Conservation (phyloP, 495 filamentous ascomycete genomes). For the Talaromyces adpressus region DNA sequence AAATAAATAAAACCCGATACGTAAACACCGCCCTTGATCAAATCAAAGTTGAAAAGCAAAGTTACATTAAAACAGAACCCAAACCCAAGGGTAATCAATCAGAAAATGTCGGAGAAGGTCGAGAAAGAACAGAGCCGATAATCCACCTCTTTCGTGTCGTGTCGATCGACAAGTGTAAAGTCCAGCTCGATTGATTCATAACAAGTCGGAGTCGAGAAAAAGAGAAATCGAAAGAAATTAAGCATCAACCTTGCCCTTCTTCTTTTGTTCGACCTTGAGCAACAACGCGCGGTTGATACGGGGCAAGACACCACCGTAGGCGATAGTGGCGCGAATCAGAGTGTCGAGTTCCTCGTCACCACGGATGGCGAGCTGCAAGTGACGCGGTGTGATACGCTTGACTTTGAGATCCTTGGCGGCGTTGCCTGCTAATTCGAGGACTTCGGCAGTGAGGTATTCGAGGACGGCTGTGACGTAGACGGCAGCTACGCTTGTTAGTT, state of each 20-base stretch:
- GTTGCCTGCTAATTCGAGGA: slow-evolving; percentile 95
- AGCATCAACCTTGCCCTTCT: slow-evolving; percentile 70
- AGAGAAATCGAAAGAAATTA: slow-evolving; percentile 14
- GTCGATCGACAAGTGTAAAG: background rate
- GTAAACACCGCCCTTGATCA: background rate
- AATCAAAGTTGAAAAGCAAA: background rate
- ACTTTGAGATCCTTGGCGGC: slow-evolving; percentile 99
- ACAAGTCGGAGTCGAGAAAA: background rate
- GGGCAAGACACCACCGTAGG: slow-evolving; percentile 94
- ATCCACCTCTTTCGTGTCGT: background rate
- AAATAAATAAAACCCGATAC: background rate
- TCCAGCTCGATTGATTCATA: background rate
- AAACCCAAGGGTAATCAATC: background rate
- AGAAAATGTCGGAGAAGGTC: background rate
- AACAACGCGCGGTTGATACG: slow-evolving; percentile 98
- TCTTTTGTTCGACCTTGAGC: slow-evolving; percentile 99
- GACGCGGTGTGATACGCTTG: slow-evolving; percentile 98
- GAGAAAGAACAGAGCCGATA: slow-evolving; percentile 2
- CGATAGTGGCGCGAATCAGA: slow-evolving; percentile 94
- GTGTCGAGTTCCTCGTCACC: slow-evolving; percentile 98
- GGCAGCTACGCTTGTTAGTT: slow-evolving; percentile 48
- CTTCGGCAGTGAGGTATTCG: slow-evolving; percentile 97
- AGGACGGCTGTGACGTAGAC: slow-evolving; percentile 98
- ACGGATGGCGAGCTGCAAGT: slow-evolving; percentile 95
- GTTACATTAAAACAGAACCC: background rate